Evolutionary conservation across 148 eudicot species (phyloP), one percentile per base, ranked within the genome.

Genomic region (Pharnaceum exiguum): DNA sequence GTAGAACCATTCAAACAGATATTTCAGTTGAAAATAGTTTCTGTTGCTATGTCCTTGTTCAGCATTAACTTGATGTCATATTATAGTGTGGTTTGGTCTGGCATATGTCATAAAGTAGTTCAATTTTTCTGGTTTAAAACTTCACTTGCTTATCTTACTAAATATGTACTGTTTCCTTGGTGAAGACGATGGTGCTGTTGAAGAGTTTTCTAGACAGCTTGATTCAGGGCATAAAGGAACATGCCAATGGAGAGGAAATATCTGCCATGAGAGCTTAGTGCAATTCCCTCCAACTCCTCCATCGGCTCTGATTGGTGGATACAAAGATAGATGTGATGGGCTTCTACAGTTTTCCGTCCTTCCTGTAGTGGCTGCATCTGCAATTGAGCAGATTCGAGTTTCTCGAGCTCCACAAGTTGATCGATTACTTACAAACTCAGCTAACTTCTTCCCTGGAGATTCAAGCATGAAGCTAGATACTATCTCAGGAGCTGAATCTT

Each of bases 201-300:
- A 83, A 70, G 95, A 77, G 25, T 93, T 93, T 72, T 76, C 78
- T 60, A 77, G 71, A 49, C 83, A 82, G 63, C 95, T 93, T 56
- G 95, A 93, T 68, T 72, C 62, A 33, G 90, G 79, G 39, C 98
- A 93, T 69, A 81, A 59, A 66, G 77, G 63, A 60, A 77, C 70
- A 53, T 91, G 98, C 59, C 90, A 96, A 60, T 91, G 98, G 98
- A 85, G 79, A 71, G 98, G 85, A 72, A 91, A 85, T 67, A 69
- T 71, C 74, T 91, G 98, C 69, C 87, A 87, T 36, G 98, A 91
- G 68, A 91, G 98, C 71, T 76, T 91, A 74, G 98, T 88, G 61
- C 98, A 91, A 66, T 91, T 91, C 67, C 98, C 98, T 60, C 96
- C 98, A 58, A 76, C 98, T 56, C 96, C 98, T 42, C 87, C 96